A percentile compares a stretch with the other conserved stretches of the same genome.
Conservation (phyloP, 257 asterid species). For the Thymus quinquecostatus region DNA sequence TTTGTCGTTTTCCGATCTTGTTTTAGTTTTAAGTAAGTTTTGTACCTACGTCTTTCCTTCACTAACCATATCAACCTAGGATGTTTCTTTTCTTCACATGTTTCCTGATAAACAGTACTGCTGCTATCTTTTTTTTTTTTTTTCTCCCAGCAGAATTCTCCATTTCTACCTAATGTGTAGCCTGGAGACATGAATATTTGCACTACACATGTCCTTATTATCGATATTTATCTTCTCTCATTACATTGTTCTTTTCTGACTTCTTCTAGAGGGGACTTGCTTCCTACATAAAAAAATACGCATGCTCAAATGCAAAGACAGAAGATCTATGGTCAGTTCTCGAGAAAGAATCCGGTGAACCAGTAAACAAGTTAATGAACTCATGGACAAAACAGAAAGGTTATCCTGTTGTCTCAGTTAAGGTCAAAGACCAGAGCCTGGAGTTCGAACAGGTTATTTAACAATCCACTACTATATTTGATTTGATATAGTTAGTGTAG, state of each 20-base stretch:
- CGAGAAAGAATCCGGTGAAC: constrained; percentile 89
- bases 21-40: neutral
- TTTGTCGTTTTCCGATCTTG: neutral
- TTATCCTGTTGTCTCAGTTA: constrained; percentile 88
- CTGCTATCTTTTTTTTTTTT: constrained; percentile 5
- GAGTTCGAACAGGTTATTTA: constrained; percentile 83
- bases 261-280: constrained; percentile 84
- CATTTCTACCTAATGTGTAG: neutral
- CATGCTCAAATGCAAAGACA: constrained; percentile 90
- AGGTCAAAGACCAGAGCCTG: constrained; percentile 64
- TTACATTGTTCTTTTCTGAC: constrained; percentile 13
- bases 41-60: constrained; percentile 2
- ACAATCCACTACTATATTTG: constrained; percentile 5
- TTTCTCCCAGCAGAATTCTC: neutral
- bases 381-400: constrained; percentile 96
- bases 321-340: constrained; percentile 97
- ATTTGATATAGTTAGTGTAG: constrained; percentile 14
- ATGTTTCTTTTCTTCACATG: neutral
- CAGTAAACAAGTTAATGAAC: constrained; percentile 84
- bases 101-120: neutral
- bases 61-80: neutral
- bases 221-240: constrained; percentile 23
- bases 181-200: neutral
- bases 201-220: neutral
- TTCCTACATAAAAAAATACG: constrained; percentile 74